Percentiles rank a stretch among this genome's conserved stretches.
phyloP scores from a whole-genome alignment of 1,139 yeast species.

The Taphrina flavorubra region DNA sequence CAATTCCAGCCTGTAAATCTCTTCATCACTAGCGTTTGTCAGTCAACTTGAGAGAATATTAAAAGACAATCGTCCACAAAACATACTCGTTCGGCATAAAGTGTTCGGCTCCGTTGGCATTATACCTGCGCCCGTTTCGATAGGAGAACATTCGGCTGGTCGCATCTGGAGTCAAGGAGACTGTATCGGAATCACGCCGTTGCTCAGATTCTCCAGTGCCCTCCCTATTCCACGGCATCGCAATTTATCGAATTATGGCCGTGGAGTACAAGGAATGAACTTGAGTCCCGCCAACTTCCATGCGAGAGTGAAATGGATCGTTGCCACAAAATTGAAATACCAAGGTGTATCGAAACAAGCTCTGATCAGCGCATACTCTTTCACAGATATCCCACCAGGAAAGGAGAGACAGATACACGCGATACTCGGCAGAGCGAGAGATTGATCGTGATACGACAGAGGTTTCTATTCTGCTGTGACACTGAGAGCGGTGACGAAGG shows the following conservation, averaged over 20 bases:
- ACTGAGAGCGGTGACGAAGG: no score
- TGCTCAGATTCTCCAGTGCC: background rate
- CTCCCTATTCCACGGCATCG: background rate
- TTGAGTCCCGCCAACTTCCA: no score
- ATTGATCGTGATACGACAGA: background rate
- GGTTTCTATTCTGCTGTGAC: background rate
- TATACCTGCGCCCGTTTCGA: constrained; percentile 16
- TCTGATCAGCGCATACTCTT: no score
- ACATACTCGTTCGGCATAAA: constrained; percentile 17
- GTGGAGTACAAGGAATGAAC: no score
- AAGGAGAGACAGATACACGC: no score
- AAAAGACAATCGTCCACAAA: background rate
- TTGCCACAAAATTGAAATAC: no score
- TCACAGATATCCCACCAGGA: no score
- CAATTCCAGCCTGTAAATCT: constrained; percentile 8
- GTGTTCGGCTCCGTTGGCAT: constrained; percentile 1
- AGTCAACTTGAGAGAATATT: background rate
- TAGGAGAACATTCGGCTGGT: constrained; percentile 11
- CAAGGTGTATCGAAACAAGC: no score
- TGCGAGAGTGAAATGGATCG: no score
- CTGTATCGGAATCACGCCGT: constrained; percentile 12
- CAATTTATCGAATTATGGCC: background rate
- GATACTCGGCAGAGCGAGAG: no score
- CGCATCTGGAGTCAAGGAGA: constrained; percentile 1
- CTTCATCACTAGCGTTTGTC: constrained; percentile 9